Base-by-base conservation (phyloP, 345 rosid genomes). In the Capsella bursapastoris region DNA sequence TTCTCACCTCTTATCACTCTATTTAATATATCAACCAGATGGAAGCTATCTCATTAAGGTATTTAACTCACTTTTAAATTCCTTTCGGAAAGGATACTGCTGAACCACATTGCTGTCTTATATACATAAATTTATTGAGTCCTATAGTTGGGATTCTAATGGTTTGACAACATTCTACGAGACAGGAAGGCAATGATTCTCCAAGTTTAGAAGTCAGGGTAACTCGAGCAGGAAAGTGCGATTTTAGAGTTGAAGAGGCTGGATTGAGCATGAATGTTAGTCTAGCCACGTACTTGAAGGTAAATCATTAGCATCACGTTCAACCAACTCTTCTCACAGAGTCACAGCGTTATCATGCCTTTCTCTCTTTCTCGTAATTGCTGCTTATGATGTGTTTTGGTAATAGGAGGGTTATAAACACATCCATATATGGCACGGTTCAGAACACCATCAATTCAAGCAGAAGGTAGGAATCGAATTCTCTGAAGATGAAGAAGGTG, bases 21-120 rank as follows among this genome's bases (percentile, higher is more conserved):
- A 81, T 11, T 27, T 90, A 63, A 80, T 79, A 60, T 85, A 83
- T 78, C 84, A 79, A 75, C 72, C 82, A 28, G 84, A 88, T 79
- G 90, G 96, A 66, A 80, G 74, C 60, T 91, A 90, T 86, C 82
- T 84, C 57, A 84, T 91, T 15, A 76, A 87, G 92, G 98, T 89
- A 74, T n/a, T n/a, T 7, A 76, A 76, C 79, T 62, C 52, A 18
- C 43, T 58, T 45, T 25, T 28, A 68, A 55, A 31, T 67, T 57
- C 72, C 10, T 27, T 41, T 41, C 9, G 4, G 44, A 55, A 65
- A 45, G n/a, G 40, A 25, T 16, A 5, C 35, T 11, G 25, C 66
- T 15, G 22, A 66, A 55, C 40, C 49, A 49, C 29, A 47, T 49
- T 57, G 34, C 8, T 57, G 66, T 38, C 34, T n/a, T 29, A 29